Evolutionary conservation across 2,329 filamentous ascomycete species (phyloP).

Genomic region (Alternaria longipes): DNA sequence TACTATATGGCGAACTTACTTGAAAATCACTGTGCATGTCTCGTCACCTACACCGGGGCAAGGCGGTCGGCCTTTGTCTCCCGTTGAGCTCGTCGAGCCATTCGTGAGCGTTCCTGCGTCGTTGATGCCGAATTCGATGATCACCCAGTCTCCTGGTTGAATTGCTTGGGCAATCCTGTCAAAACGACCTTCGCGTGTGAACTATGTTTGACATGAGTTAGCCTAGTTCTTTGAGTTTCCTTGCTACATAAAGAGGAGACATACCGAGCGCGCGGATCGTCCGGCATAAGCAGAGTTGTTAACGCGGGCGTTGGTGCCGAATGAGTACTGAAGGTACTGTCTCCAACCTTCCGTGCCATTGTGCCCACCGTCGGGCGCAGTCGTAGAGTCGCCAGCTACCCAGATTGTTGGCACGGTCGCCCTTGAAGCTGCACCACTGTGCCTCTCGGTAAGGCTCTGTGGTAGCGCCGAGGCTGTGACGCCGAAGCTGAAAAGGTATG

Average conservation of each 20-base stretch:
- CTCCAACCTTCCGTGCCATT: slow-evolving; percentile 63
- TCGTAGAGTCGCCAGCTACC: slow-evolving; percentile 67
- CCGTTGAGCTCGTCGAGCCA: slow-evolving; percentile 62
- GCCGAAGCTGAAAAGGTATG: neutral
- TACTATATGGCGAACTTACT: neutral
- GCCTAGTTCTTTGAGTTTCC: too few species aligned
- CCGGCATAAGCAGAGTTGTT: slow-evolving; percentile 71
- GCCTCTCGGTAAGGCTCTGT: neutral
- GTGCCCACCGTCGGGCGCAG: slow-evolving; percentile 58
- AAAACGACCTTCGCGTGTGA: slow-evolving; percentile 71
- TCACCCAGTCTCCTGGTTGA: slow-evolving; percentile 67
- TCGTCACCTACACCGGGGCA: slow-evolving; percentile 28
- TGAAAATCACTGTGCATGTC: neutral
- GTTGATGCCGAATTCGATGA: slow-evolving; percentile 76
- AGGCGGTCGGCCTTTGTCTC: slow-evolving; percentile 67
- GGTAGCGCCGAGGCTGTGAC: neutral
- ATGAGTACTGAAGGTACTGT: slow-evolving; percentile 63
- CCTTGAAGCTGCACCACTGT: neutral
- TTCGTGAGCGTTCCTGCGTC: slow-evolving; percentile 52
- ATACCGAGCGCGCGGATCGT: slow-evolving; percentile 66
- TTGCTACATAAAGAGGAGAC: neutral
- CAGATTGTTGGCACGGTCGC: slow-evolving; percentile 28
- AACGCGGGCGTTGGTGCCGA: slow-evolving; percentile 55
- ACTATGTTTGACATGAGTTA: slow-evolving; percentile 36
- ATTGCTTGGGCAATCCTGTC: slow-evolving; percentile 62